Evolutionary conservation across 108 stramenopile species (phyloP).

Genomic region (Cylindrotheca closterium): DNA sequence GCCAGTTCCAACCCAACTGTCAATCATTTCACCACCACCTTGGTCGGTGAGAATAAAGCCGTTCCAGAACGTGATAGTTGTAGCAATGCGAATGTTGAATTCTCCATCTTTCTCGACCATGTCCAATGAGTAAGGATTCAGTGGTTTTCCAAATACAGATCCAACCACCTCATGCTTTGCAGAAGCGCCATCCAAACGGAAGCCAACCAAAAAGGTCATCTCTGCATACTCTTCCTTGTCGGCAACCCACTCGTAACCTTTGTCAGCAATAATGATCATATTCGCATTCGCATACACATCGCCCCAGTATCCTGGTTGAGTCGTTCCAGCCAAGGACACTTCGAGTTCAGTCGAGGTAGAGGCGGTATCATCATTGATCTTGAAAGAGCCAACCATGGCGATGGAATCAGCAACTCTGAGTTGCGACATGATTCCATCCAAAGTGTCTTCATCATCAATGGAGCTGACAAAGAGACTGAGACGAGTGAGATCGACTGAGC

Average conservation of each 20-base stretch:
- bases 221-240: constrained; percentile 3
- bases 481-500: constrained; percentile 18
- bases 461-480: constrained; percentile 19
- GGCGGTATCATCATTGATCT: constrained; percentile 3
- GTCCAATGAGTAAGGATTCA: constrained; percentile 49
- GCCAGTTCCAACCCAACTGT: neutral
- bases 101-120: constrained; percentile 18
- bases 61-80: constrained; percentile 28
- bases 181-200: constrained; percentile 34
- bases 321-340: constrained; percentile 8
- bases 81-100: constrained; percentile 45
- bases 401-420: constrained; percentile 15
- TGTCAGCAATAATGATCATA: constrained; percentile 36
- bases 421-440: constrained; percentile 1
- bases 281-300: constrained; percentile 35
- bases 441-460: constrained; percentile 2
- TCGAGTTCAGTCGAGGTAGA: neutral
- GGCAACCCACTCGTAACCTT: constrained; percentile 27
- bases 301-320: constrained; percentile 22
- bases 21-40: constrained; percentile 1
- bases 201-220: constrained; percentile 35
- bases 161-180: constrained; percentile 32
- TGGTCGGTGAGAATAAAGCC: neutral
- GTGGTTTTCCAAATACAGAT: constrained; percentile 35
- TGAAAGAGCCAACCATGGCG: constrained; percentile 29